Conservation (phyloP, 495 filamentous ascomycete species). For the Xylaria cubensis region DNA sequence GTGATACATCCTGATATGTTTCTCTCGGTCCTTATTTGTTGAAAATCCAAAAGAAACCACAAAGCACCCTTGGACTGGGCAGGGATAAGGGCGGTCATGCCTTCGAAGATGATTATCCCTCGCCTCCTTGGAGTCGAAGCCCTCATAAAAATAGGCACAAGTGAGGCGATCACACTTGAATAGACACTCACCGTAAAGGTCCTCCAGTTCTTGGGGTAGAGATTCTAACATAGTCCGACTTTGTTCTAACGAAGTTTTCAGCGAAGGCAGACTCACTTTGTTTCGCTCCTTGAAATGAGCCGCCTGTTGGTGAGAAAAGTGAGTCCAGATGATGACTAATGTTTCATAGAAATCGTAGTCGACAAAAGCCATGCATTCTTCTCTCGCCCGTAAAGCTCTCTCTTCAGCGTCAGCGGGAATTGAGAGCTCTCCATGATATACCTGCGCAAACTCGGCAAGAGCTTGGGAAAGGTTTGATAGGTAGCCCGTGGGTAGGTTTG, state of each 20-base stretch:
- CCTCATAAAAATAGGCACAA: slow-evolving; percentile 54
- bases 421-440: not conserved
- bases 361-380: not conserved
- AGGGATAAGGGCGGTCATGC: slow-evolving; percentile 38
- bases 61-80: slow-evolving; percentile 40
- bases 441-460: not conserved
- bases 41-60: slow-evolving; percentile 45
- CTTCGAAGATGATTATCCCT: slow-evolving; percentile 42
- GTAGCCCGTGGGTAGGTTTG: not conserved
- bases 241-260: not conserved
- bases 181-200: slow-evolving; percentile 43
- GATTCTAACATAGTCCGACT: not conserved
- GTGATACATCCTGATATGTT: slow-evolving; percentile 42
- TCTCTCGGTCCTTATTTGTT: slow-evolving; percentile 47
- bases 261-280: slow-evolving; percentile 17
- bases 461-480: slow-evolving; percentile 1
- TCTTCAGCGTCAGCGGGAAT: not conserved
- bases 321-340: slow-evolving; percentile 34
- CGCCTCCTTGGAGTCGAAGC: slow-evolving; percentile 41
- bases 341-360: slow-evolving; percentile 28
- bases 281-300: slow-evolving; percentile 25
- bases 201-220: slow-evolving; percentile 25
- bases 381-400: not conserved
- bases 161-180: slow-evolving; percentile 51
- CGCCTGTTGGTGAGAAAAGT: slow-evolving; percentile 32